Conservation (phyloP, 345 rosid species). For the Lumnitzera racemosa region DNA sequence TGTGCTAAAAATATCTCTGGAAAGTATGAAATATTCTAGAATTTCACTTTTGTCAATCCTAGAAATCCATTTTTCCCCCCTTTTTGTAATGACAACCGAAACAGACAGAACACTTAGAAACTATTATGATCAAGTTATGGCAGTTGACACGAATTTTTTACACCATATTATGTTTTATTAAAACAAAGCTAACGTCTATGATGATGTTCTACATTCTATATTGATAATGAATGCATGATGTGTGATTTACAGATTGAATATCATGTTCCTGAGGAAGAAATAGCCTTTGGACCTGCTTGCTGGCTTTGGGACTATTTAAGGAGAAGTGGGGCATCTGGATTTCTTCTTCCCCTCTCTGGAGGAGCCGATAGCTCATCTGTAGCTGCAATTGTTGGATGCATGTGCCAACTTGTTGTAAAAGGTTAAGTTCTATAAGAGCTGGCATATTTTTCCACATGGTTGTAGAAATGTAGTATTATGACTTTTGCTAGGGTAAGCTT, state of each 20-base stretch:
- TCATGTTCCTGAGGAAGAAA: constrained; percentile 93
- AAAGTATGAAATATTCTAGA: too few relatives aligned
- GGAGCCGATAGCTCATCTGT: constrained; percentile 96
- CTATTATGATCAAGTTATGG: too few relatives aligned
- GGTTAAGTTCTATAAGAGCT: constrained; percentile 26
- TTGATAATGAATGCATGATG: background rate
- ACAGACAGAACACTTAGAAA: too few relatives aligned
- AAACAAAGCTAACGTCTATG: too few relatives aligned
- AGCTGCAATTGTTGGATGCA: constrained; percentile 98
- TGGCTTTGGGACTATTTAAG: constrained; percentile 99
- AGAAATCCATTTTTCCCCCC: too few relatives aligned
- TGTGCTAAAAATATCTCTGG: too few relatives aligned
- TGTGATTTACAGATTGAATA: constrained; percentile 47
- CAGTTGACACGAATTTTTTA: too few relatives aligned
- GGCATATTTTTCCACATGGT: background rate
- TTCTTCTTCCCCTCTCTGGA: constrained; percentile 97
- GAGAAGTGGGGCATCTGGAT: constrained; percentile 97
- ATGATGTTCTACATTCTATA: too few relatives aligned
- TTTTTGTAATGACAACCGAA: too few relatives aligned
- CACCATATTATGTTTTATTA: too few relatives aligned
- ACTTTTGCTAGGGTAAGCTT: too few relatives aligned
- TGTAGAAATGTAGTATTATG: background rate
- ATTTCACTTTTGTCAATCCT: too few relatives aligned
- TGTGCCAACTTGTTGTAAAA: constrained; percentile 97
- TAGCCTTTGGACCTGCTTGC: constrained; percentile 91